Percentiles rank a stretch among this genome's conserved stretches.
Conservation (phyloP, 192 early-diverging fungal genomes). For the Endogone sp. region DNA sequence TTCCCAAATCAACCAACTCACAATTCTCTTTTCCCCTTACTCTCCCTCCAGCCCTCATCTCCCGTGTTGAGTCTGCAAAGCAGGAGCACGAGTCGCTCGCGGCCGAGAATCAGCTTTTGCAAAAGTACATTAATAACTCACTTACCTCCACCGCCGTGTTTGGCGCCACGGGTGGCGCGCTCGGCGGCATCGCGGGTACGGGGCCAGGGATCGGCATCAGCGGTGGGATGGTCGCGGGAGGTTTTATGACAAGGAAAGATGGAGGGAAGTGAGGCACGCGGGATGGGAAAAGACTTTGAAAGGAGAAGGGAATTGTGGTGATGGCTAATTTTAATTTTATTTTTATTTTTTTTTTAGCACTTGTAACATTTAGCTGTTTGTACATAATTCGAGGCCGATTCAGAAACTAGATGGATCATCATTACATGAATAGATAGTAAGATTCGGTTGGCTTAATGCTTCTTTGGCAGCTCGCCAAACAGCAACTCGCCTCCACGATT, state of each 20-base stretch:
- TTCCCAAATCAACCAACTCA: too few species aligned
- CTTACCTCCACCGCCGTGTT: conserved; percentile 38
- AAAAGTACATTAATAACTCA: conserved; percentile 38
- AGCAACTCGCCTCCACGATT: too few species aligned
- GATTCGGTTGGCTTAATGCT: too few species aligned
- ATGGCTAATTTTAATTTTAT: too few species aligned
- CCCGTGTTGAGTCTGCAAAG: conserved; percentile 26
- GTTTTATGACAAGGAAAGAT: not conserved
- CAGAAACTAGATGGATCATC: too few species aligned
- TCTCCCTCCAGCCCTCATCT: conserved; percentile 15
- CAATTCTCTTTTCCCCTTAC: not conserved
- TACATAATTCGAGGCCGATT: too few species aligned
- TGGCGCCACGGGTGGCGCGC: conserved; percentile 16
- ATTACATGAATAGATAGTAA: too few species aligned
- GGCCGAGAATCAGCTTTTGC: conserved; percentile 35
- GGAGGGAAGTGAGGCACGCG: not conserved
- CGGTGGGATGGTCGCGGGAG: not conserved
- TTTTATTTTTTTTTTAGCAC: too few species aligned
- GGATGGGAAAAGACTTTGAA: too few species aligned
- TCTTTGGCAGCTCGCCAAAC: too few species aligned
- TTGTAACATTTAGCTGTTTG: too few species aligned
- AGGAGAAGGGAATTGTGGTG: too few species aligned
- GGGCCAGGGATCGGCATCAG: not conserved
- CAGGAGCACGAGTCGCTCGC: conserved; percentile 29
- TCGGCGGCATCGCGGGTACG: not conserved